Conservation (phyloP, 139 green algal species). For the Ettlia oleoabundans region DNA sequence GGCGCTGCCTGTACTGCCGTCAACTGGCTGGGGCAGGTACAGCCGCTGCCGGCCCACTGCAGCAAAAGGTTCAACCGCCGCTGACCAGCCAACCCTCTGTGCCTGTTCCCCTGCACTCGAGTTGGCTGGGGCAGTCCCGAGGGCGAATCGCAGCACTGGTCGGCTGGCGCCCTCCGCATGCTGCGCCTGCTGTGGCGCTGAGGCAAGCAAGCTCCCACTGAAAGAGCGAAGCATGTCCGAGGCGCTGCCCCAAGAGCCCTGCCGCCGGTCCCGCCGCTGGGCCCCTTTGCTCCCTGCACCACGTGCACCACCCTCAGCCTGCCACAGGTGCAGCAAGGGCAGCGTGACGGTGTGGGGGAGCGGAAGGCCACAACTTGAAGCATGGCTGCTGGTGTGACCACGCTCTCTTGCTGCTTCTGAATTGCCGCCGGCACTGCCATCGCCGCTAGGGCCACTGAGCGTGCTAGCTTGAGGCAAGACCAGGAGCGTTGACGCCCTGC, state of each 20-base stretch:
- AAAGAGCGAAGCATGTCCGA: slow-evolving; percentile 28
- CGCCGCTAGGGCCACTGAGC: too few species aligned
- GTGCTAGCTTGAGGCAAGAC: too few species aligned
- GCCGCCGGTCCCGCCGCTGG: not conserved
- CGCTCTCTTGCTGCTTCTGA: slow-evolving; percentile 1
- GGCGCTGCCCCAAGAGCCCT: slow-evolving; percentile 22
- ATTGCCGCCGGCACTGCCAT: not conserved
- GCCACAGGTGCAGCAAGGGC: slow-evolving; percentile 34
- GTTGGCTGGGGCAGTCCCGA: not conserved
- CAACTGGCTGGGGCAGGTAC: slow-evolving; percentile 8
- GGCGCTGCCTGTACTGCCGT: not conserved
- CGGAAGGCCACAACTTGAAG: not conserved
- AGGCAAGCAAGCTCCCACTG: slow-evolving; percentile 10
- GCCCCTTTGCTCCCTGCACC: not conserved
- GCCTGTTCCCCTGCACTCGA: not conserved
- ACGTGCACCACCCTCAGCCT: not conserved
- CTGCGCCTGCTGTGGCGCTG: not conserved
- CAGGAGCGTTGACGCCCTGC: too few species aligned
- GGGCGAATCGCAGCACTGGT: slow-evolving; percentile 19
- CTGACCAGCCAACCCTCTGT: not conserved
- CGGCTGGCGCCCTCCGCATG: not conserved
- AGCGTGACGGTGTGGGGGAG: slow-evolving; percentile 15
- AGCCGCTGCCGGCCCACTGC: slow-evolving; percentile 27
- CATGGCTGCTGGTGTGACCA: not conserved
- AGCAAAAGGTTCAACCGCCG: not conserved